phyloP scores from a whole-genome alignment of 257 asterid genomes.

The Solanum acaule region DNA sequence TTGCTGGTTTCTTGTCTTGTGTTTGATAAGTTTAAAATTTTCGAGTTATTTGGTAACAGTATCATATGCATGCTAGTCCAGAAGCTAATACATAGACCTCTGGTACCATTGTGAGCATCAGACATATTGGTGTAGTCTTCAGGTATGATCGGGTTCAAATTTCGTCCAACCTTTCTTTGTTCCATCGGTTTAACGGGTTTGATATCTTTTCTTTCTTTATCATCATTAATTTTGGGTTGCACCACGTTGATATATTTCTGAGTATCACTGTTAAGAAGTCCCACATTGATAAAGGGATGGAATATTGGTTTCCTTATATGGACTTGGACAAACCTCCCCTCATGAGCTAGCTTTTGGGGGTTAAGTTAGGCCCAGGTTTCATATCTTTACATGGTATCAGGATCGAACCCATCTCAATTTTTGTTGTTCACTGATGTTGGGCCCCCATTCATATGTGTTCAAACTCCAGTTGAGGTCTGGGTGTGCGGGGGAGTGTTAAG shows the following conservation, averaged over 20 bases:
- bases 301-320: not conserved
- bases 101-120: not conserved
- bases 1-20: not conserved
- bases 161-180: not conserved
- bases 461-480: not conserved
- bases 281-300: not conserved
- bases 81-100: not conserved
- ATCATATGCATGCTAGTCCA: not conserved
- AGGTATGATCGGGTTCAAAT: not conserved
- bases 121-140: not conserved
- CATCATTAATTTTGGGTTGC: not conserved
- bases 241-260: not conserved
- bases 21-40: not conserved
- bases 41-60: not conserved
- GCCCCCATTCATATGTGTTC: not conserved
- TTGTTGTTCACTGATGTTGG: not conserved
- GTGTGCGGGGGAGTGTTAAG: not conserved
- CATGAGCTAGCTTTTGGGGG: not conserved
- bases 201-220: not conserved
- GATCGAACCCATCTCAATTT: not conserved
- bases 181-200: not conserved
- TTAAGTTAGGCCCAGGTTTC: not conserved
- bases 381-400: not conserved
- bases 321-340: not conserved
- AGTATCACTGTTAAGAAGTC: not conserved